These are phyloP conservation scores for Ogataea pignaliae DNA, from an alignment of 805 yeast species.

Conservation along the genomic window DNA sequence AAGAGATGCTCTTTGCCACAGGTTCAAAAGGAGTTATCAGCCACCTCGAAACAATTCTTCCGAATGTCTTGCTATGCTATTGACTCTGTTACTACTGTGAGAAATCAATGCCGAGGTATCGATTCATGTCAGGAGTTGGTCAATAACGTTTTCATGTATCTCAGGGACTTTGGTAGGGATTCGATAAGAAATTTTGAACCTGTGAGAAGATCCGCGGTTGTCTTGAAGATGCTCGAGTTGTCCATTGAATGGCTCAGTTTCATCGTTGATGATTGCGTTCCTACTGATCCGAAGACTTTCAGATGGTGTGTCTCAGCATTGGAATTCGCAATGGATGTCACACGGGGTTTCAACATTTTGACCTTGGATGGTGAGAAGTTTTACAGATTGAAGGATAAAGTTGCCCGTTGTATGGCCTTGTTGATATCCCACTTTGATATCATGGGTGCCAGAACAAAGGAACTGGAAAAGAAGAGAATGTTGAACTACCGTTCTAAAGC, in stretches of 20 bases:
- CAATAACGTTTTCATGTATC: conserved; percentile 69
- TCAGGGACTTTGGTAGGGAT: conserved; percentile 76
- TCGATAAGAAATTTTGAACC: conserved; percentile 62
- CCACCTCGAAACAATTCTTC: conserved; percentile 62
- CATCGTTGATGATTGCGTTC: conserved; percentile 90
- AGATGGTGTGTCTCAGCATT: conserved; percentile 95
- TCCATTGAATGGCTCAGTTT: conserved; percentile 91
- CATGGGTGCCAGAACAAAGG: conserved; percentile 93
- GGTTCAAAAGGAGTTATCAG: conserved; percentile 68
- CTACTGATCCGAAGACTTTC: conserved; percentile 86
- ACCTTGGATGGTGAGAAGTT: conserved; percentile 78
- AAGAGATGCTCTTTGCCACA: conserved; percentile 66
- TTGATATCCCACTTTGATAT: conserved; percentile 94
- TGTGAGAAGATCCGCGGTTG: conserved; percentile 59
- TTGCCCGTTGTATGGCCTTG: conserved; percentile 91
- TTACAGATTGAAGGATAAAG: conserved; percentile 64
- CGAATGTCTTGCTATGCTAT: conserved; percentile 63
- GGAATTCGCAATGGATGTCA: conserved; percentile 94
- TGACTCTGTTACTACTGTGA: conserved; percentile 49
- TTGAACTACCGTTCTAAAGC: conserved; percentile 46
- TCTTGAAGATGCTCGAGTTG: conserved; percentile 66
- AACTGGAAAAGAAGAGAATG: conserved; percentile 52
- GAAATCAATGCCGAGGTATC: conserved; percentile 51
- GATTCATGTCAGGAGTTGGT: conserved; percentile 72
- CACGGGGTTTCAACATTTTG: conserved; percentile 82